Base-by-base conservation (phyloP, 2,329 filamentous ascomycete genomes). In the Sphaerulina populicola region DNA sequence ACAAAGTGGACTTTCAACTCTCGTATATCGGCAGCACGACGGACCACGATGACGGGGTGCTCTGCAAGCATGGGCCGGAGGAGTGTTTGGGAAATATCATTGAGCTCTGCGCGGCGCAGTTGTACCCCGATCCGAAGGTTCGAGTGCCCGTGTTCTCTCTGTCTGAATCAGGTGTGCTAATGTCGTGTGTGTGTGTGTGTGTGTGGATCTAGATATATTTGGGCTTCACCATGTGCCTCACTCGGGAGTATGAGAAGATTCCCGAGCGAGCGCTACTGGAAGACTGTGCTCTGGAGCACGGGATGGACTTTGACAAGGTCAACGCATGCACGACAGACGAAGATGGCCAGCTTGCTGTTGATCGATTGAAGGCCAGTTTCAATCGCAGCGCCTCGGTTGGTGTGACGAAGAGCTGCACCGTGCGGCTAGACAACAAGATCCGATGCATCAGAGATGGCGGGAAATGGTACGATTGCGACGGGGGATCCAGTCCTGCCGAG, bases 41-140 rank as follows among this genome's bases (percentile, higher is more conserved):
- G 41, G 82, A 86, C 45, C 76, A 83, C 56, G 85, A 93, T 62
- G 87, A 90, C 61, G 90, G 88, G 49, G 83, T 97, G 53, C 75
- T 81, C 31, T 98, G 93, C 74, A 91, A 77, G 72, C 93, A 98
- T 68, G 93, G 93, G 6, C 86, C 89, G 4, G 77, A 77, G 38
- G 93, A 98, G 72, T 98, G 87, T 68, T 80, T 97, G 63, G 93
- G 93, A 55, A 89, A 98, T 71, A 94, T 95, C 66, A 76, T 98
- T 69, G 85, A 95, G 68, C 84, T 98, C 44, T 98, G 93, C 71
- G 90, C 90, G 31, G 83, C 83, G 53, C 76, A 85, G 57, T 77
- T 93, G 30, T 93, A 93, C 64, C 86, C 87, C 29, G 82, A 90
- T 58, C 86, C 87, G 30, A 93, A 94, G 70, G 86, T 83, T 58